These are phyloP conservation scores for Cladobotryum protrusum DNA, from an alignment of 2,329 filamentous ascomycete genomes.

Conservation along the genomic window DNA sequence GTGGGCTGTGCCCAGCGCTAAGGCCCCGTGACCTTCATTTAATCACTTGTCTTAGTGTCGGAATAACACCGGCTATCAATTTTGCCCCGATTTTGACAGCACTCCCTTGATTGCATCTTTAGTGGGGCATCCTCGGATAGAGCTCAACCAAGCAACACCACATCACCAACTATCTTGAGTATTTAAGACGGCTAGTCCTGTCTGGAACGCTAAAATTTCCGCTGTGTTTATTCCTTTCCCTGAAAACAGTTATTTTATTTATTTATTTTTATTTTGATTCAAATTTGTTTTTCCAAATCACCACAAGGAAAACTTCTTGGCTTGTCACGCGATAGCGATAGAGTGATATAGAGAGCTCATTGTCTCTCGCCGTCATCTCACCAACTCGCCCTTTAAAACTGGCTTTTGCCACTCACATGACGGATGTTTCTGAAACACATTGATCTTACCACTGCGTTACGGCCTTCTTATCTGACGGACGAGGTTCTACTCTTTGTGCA, in stretches of 20 bases:
- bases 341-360: no score
- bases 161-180: no score
- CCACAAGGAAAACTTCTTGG: neutral
- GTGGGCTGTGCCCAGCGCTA: conserved; percentile 8
- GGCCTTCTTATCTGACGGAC: conserved; percentile 86
- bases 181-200: no score
- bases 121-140: neutral
- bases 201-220: no score
- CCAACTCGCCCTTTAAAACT: neutral
- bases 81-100: neutral
- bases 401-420: conserved; percentile 39
- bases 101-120: neutral
- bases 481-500: conserved; percentile 95
- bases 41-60: neutral
- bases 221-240: no score
- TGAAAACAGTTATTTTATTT: no score
- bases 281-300: no score
- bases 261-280: no score
- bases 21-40: conserved; percentile 20
- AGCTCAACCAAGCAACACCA: no score
- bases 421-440: conserved; percentile 97
- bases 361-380: neutral
- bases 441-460: conserved; percentile 91
- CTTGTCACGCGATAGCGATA: neutral
- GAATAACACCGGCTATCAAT: conserved; percentile 14